A percentile compares a stretch with the other conserved stretches of the same genome.
These are phyloP conservation scores for Linnemannia hyalina DNA, from an alignment of 192 early-diverging fungal species.

Conservation along the genomic window DNA sequence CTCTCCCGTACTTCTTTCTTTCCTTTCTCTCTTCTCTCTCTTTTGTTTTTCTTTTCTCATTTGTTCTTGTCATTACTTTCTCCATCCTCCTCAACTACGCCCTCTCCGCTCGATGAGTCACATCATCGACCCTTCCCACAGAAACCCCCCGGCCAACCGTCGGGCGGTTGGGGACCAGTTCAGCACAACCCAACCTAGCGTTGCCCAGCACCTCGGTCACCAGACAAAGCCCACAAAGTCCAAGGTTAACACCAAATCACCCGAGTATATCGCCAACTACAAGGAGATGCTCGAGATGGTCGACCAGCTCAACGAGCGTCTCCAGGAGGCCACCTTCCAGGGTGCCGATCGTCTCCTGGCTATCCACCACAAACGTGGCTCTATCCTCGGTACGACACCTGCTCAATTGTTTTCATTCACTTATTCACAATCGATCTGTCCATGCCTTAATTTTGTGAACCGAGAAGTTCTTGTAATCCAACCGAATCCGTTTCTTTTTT, in stretches of 20 bases:
- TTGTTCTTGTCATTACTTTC: slow-evolving; percentile 3
- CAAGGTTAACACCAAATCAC: slow-evolving; percentile 56
- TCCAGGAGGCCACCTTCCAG: slow-evolving; percentile 64
- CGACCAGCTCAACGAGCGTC: slow-evolving; percentile 63
- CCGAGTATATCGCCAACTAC: slow-evolving; percentile 69
- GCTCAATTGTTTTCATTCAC: not conserved
- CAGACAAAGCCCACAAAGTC: slow-evolving; percentile 61
- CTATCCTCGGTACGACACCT: slow-evolving; percentile 63
- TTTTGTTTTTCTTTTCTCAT: not conserved
- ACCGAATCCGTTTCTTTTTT: not conserved
- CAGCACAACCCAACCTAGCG: slow-evolving; percentile 17
- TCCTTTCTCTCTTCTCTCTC: slow-evolving; percentile 1
- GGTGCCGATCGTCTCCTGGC: slow-evolving; percentile 61
- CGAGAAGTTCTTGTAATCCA: not conserved
- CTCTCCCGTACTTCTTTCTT: not conserved
- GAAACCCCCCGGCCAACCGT: slow-evolving; percentile 31
- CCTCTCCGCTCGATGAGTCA: slow-evolving; percentile 25
- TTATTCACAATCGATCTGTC: not conserved
- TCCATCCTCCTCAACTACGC: not conserved
- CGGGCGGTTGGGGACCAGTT: slow-evolving; percentile 28
- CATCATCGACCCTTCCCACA: slow-evolving; percentile 46
- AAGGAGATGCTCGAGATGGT: slow-evolving; percentile 67
- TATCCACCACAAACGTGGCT: slow-evolving; percentile 71
- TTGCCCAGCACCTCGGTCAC: slow-evolving; percentile 50
- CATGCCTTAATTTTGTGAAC: not conserved